Evolutionary conservation across 78 protist species (phyloP), one percentile per base, ranked within the genome.

Genomic region (Chrysochromulina parva): DNA sequence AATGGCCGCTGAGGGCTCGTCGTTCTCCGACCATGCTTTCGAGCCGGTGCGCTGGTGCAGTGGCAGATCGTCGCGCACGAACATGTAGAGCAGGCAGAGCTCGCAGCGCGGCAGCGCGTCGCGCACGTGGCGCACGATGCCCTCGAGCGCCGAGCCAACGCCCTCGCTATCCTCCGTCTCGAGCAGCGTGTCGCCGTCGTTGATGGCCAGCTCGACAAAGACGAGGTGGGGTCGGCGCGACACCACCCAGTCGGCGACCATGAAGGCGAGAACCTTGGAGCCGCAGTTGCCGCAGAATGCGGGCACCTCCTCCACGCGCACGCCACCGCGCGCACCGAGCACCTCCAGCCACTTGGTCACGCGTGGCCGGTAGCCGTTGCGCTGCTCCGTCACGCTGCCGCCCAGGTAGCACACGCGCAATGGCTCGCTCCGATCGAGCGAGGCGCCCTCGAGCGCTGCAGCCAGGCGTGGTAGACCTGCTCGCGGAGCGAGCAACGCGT

Each of bases 271-370:
- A 22, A 74, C 82, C 82, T 74, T 74, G 54, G 82, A 74, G 55
- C 82, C 82, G 82, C 82, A 17, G 55, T 74, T 74, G 82, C 82
- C 82, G 55, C 82, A 74, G 7, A 28, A 74, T 19, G 82, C 82
- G 55, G 58, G 57, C 57, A 74, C 55, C 55, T 74, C 82, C 24
- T 74, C 82, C 13, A 74, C 20, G 6, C 17, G 71, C 28, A 11
- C 28, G 58, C 82, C 54, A 14, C 24, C 62, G 62, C 24, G 24
- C 62, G 62, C 62, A 14, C 24, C 62, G 48, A 2, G 14, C 1
- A 4, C 82, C 14, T 3, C 82, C 57, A 48, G 55, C 55, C 24
- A 58, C 13, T 58, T 7, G 24, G 24, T 13, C 62, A 58, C 24
- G 24, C 62, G 7, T 13, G 62, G 62, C 24, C 62, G 62, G 62